A percentile compares a stretch with the other conserved stretches of the same genome.
phyloP scores from a whole-genome alignment of 495 filamentous ascomycete genomes.

The Penicillium desertorum region DNA sequence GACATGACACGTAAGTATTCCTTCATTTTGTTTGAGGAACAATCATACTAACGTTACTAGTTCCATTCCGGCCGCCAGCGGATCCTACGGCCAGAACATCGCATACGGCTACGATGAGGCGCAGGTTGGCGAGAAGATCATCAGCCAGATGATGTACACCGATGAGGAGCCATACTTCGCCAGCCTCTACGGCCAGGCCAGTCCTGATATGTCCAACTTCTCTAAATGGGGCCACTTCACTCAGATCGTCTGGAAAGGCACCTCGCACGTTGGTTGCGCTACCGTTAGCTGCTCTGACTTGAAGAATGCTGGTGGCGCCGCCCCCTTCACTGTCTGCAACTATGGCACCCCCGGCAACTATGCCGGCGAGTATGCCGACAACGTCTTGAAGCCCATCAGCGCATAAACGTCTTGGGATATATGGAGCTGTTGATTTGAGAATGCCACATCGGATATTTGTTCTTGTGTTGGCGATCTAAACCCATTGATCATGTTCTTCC shows the following conservation, averaged over 20 bases:
- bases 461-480: background rate
- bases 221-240: constrained; percentile 80
- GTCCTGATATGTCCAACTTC: constrained; percentile 60
- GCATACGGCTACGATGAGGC: constrained; percentile 47
- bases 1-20: constrained; percentile 70
- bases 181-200: constrained; percentile 43
- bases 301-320: constrained; percentile 42
- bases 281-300: constrained; percentile 55
- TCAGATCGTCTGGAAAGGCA: constrained; percentile 83
- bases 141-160: constrained; percentile 76
- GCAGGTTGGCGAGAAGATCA: constrained; percentile 63
- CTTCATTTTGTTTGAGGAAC: background rate
- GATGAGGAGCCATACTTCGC: constrained; percentile 60
- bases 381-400: constrained; percentile 57
- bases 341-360: constrained; percentile 75
- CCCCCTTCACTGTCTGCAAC: constrained; percentile 82
- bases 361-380: constrained; percentile 60
- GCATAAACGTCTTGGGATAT: constrained; percentile 20
- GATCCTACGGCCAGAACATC: constrained; percentile 85
- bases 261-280: constrained; percentile 71
- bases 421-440: constrained; percentile 1
- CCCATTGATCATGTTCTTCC: background rate
- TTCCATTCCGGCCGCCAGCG: constrained; percentile 46
- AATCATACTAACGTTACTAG: constrained; percentile 21
- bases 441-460: background rate